These are phyloP conservation scores for Lactarius akahatsu DNA, from an alignment of 768 basidiomycete genomes.

Conservation along the genomic window DNA sequence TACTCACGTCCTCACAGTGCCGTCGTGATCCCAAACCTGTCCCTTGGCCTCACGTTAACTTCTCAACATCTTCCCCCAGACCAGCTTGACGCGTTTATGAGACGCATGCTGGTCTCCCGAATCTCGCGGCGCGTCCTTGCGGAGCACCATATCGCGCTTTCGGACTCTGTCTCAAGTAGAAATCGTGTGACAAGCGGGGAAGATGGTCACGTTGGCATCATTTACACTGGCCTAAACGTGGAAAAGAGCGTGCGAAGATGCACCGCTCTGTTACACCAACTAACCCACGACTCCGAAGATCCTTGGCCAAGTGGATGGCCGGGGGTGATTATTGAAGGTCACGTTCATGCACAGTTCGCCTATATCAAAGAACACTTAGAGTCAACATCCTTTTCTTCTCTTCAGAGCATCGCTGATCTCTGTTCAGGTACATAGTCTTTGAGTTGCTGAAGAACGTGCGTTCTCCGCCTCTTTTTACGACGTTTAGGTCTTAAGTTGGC, in stretches of 20 bases:
- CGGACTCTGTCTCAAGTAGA: slow-evolving; percentile 48
- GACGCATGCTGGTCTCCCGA: slow-evolving; percentile 86
- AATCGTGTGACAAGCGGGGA: slow-evolving; percentile 35
- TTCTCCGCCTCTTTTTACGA: slow-evolving; percentile 7
- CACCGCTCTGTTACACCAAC: slow-evolving; percentile 52
- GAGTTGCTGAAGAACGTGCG: slow-evolving; percentile 87
- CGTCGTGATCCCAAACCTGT: slow-evolving; percentile 75
- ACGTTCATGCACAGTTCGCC: slow-evolving; percentile 65
- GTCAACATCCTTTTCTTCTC: slow-evolving; percentile 42
- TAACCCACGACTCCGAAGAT: slow-evolving; percentile 46
- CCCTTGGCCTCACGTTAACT: slow-evolving; percentile 80
- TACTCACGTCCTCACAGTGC: slow-evolving; percentile 44
- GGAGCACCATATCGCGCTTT: slow-evolving; percentile 85
- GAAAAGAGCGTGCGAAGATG: slow-evolving; percentile 72
- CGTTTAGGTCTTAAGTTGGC: slow-evolving; percentile 1
- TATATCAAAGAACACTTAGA: slow-evolving; percentile 89
- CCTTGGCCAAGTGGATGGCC: slow-evolving; percentile 47
- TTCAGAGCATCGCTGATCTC: background rate
- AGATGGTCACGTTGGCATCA: slow-evolving; percentile 72
- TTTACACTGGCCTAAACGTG: slow-evolving; percentile 72
- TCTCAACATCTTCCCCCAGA: slow-evolving; percentile 78
- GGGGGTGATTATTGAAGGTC: slow-evolving; percentile 70
- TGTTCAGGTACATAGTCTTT: slow-evolving; percentile 74
- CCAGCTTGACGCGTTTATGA: slow-evolving; percentile 81
- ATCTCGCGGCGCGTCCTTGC: slow-evolving; percentile 87